A percentile compares a stretch with the other conserved stretches of the same genome.
phyloP scores from a whole-genome alignment of 2,329 filamentous ascomycete genomes.

The Cytospora paraplurivora region DNA sequence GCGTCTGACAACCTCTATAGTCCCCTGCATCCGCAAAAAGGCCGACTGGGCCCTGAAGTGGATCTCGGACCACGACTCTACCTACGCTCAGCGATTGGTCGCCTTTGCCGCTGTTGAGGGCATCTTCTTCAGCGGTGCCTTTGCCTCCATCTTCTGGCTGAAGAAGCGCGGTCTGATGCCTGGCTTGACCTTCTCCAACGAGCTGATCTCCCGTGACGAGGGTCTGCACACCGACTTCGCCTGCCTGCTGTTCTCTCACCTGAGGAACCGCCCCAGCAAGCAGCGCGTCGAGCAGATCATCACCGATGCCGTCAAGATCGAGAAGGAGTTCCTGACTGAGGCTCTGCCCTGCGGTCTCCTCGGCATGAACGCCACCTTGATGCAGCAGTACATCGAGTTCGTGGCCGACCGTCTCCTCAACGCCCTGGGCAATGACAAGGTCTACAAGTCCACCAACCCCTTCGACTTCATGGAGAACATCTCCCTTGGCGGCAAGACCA shows the following conservation, averaged over 20 bases:
- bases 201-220: conserved; percentile 99
- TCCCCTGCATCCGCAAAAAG: conserved; percentile 98
- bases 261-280: conserved; percentile 87
- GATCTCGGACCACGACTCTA: conserved; percentile 92
- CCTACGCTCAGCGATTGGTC: conserved; percentile 92
- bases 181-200: conserved; percentile 98
- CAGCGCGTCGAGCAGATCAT: conserved; percentile 85
- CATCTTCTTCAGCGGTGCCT: conserved; percentile 99
- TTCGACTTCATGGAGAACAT: conserved; percentile 99
- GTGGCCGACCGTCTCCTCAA: conserved; percentile 94
- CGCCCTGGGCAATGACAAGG: conserved; percentile 90
- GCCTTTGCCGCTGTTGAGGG: conserved; percentile 98
- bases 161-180: conserved; percentile 99
- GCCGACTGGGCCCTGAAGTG: conserved; percentile 95
- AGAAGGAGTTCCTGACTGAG: conserved; percentile 97
- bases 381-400: conserved; percentile 99
- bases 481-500: conserved; percentile 97
- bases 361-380: conserved; percentile 95
- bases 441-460: conserved; percentile 90
- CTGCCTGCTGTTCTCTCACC: conserved; percentile 94
- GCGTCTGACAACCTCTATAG: conserved; percentile 45
- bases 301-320: conserved; percentile 87
- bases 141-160: conserved; percentile 99
- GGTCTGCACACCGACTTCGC: conserved; percentile 99
- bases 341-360: conserved; percentile 90